phyloP scores from a whole-genome alignment of 169 alveolate genomes.

The Cardiosporidium cionae region DNA sequence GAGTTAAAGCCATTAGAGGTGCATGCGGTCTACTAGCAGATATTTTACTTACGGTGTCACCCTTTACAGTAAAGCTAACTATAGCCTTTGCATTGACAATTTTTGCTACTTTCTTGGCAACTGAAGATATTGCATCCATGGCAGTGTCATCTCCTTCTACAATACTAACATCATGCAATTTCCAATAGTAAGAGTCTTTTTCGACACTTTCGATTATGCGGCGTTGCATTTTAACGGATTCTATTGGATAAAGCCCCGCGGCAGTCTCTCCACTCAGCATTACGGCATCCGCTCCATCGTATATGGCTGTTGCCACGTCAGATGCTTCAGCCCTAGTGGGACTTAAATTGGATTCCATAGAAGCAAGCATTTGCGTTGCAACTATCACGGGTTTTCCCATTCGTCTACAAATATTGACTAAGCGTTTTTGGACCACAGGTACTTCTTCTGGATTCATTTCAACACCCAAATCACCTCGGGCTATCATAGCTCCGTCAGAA shows the following conservation, averaged over 20 bases:
- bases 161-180: neutral
- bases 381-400: slow-evolving; percentile 87
- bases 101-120: neutral
- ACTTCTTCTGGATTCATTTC: slow-evolving; percentile 90
- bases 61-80: neutral
- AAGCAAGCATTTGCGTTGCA: slow-evolving; percentile 95
- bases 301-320: slow-evolving; percentile 93
- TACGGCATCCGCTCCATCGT: slow-evolving; percentile 92
- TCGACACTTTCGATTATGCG: slow-evolving; percentile 73
- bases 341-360: slow-evolving; percentile 83
- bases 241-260: slow-evolving; percentile 63
- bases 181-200: neutral
- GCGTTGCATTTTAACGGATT: slow-evolving; percentile 66
- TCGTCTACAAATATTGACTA: slow-evolving; percentile 64
- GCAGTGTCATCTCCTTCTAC: neutral
- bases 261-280: slow-evolving; percentile 80
- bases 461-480: slow-evolving; percentile 96
- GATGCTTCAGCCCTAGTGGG: slow-evolving; percentile 98
- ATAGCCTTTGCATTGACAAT: slow-evolving; percentile 7
- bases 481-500: slow-evolving; percentile 94
- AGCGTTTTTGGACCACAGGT: slow-evolving; percentile 81
- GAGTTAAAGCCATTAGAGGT: slow-evolving; percentile 21
- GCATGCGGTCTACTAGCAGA: slow-evolving; percentile 12
- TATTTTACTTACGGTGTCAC: neutral
- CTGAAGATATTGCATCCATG: neutral